These are phyloP conservation scores for Claviceps sorghi DNA, from an alignment of 2,329 filamentous ascomycete genomes.

Conservation along the genomic window DNA sequence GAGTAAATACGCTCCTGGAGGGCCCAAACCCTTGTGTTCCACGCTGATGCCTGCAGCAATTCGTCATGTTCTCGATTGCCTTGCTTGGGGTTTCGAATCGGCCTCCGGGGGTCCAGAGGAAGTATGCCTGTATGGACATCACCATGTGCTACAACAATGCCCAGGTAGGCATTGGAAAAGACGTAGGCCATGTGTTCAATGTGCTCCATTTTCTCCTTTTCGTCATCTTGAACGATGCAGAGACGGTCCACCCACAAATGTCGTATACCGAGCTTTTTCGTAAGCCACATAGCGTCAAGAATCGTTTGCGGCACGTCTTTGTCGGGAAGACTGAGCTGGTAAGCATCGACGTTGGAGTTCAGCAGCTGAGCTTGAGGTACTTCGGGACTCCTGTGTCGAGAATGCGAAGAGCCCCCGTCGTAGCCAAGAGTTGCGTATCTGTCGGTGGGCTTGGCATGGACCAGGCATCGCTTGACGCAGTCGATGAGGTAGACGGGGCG, in stretches of 20 bases:
- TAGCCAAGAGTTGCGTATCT: slow-evolving; percentile 32
- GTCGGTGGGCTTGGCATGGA: slow-evolving; percentile 23
- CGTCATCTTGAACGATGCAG: slow-evolving; percentile 31
- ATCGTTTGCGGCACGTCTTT: slow-evolving; percentile 26
- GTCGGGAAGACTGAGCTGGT: slow-evolving; percentile 22
- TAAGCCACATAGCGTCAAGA: slow-evolving; percentile 29
- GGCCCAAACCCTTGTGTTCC: slow-evolving; percentile 29
- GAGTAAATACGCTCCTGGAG: slow-evolving; percentile 29
- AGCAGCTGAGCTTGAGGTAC: slow-evolving; percentile 18
- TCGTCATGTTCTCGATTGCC: slow-evolving; percentile 21
- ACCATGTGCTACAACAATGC: slow-evolving; percentile 28
- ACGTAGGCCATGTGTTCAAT: slow-evolving; percentile 30
- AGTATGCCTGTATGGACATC: slow-evolving; percentile 24
- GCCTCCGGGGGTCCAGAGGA: slow-evolving; percentile 21
- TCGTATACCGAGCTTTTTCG: slow-evolving; percentile 27
- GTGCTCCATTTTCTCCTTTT: slow-evolving; percentile 23
- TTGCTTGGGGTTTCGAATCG: slow-evolving; percentile 12
- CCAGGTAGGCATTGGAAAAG: slow-evolving; percentile 30
- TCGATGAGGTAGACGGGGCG: slow-evolving; percentile 28
- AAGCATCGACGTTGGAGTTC: slow-evolving; percentile 22
- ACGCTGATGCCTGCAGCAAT: slow-evolving; percentile 22
- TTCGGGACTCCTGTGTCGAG: slow-evolving; percentile 14
- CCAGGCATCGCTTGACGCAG: slow-evolving; percentile 23
- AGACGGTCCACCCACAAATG: slow-evolving; percentile 33
- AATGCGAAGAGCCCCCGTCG: slow-evolving; percentile 22